These are phyloP conservation scores for Candida anglica DNA, from an alignment of 805 yeast genomes.

Conservation along the genomic window DNA sequence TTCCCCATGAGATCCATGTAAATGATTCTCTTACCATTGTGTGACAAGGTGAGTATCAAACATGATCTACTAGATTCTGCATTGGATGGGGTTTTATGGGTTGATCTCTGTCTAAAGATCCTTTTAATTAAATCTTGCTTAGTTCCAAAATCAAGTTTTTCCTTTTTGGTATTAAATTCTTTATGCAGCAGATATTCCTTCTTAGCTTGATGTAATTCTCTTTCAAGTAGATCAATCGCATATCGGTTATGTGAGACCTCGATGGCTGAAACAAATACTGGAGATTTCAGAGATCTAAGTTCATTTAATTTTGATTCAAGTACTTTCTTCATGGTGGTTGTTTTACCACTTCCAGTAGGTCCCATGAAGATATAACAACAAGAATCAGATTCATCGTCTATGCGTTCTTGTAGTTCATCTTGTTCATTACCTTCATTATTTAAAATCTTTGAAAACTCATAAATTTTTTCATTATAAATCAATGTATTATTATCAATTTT, in stretches of 20 bases:
- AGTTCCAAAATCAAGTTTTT: conserved; percentile 3
- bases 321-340: conserved; percentile 20
- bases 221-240: conserved; percentile 21
- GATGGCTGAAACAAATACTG: conserved; percentile 19
- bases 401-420: conserved; percentile 7
- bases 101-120: conserved; percentile 16
- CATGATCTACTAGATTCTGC: conserved; percentile 21
- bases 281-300: conserved; percentile 5
- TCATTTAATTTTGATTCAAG: conserved; percentile 10
- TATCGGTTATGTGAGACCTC: conserved; percentile 23
- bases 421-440: conserved; percentile 6
- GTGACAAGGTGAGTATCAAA: conserved; percentile 19
- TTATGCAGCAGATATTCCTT: conserved; percentile 1
- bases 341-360: conserved; percentile 31
- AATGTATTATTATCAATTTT: conserved; percentile 11
- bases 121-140: conserved; percentile 6
- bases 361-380: conserved; percentile 20
- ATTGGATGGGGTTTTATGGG: conserved; percentile 15
- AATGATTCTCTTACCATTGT: conserved; percentile 14
- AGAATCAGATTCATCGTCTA: conserved; percentile 2
- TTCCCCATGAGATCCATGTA: conserved; percentile 27
- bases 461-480: conserved; percentile 14
- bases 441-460: conserved; percentile 19
- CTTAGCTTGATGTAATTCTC: conserved; percentile 4
- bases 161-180: conserved; percentile 2